Base-by-base conservation (phyloP, 2,329 filamentous ascomycete genomes). In the Huntiella savannae region DNA sequence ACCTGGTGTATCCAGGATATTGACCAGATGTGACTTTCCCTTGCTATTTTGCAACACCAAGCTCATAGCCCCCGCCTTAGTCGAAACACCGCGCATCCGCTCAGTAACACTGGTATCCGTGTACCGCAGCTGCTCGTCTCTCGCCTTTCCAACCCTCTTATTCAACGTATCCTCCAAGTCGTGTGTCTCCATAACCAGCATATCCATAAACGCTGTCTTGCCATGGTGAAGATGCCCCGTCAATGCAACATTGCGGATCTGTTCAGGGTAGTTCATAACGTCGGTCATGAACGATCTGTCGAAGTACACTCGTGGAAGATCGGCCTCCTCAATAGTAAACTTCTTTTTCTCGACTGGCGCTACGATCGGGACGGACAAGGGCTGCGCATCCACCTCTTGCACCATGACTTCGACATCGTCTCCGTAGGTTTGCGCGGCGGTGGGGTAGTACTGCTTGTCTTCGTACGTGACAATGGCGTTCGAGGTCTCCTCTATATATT, bases 371-470 rank as follows among this genome's bases (percentile, higher is more conserved):
- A 95, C 77, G 28, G 83, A 77, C 51, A 98, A 71, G 40, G 87
- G 82, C 61, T 98, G 91, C 50, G 87, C 82, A 67, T 98, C 91
- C 65, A 96, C 91, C 62, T 98, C 91, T 58, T 96, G 83, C 34
- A 98, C 88, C 62, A 94, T 66, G 1, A 88, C 91, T 64, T 98
- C 91, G 55, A 98, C 91, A 63, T 91, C 87, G 55, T 78, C 73
- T 45, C 91, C 91, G 60, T 96, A 98, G 37, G 94, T 79, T 62
- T 98, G 91, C 58, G 88, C 79, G 48, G 91, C 91, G n/a, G 87
- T 94, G 28, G 91, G 91, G 59, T 98, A 98, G 63, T 98, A 98
- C 60, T 96, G 91, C 63, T 98, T 98, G 66, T 98, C 91, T 69
- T 98, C 91, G 64, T 98, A 91, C 40, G 98, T 73, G 49, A 98